A percentile compares a stretch with the other conserved stretches of the same genome.
phyloP scores from a whole-genome alignment of 2,329 filamentous ascomycete genomes.

The Diplodia mutila region DNA sequence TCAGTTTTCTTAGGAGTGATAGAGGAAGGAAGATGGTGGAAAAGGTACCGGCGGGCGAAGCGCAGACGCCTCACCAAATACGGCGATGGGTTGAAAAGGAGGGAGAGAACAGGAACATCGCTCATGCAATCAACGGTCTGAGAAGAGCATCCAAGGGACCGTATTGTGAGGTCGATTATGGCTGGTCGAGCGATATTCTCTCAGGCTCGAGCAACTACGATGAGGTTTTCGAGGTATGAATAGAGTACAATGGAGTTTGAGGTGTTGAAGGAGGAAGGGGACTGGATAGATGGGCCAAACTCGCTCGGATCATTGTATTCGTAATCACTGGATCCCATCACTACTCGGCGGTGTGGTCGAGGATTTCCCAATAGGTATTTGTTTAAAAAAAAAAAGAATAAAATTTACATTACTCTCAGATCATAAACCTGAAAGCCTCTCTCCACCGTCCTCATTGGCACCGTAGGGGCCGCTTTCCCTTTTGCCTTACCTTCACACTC shows the following conservation, averaged over 20 bases:
- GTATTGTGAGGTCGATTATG: slow-evolving; percentile 43
- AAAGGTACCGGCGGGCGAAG: neutral
- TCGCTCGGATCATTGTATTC: neutral
- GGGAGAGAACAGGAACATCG: slow-evolving; percentile 40
- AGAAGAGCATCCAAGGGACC: slow-evolving; percentile 32
- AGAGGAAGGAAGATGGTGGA: slow-evolving; percentile 29
- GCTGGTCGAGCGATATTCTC: slow-evolving; percentile 33
- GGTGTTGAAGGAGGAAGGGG: neutral
- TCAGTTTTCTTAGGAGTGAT: slow-evolving; percentile 43
- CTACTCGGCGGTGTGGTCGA: neutral
- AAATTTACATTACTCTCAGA: neutral
- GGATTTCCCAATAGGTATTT: neutral
- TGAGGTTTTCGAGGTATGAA: neutral
- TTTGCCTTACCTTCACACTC: neutral
- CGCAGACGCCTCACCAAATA: slow-evolving; percentile 32
- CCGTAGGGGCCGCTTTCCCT: neutral
- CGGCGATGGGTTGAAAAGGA: slow-evolving; percentile 46
- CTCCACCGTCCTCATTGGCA: neutral
- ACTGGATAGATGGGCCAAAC: neutral
- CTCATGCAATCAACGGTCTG: slow-evolving; percentile 36
- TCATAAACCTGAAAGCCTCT: neutral
- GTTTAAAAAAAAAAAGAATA: neutral
- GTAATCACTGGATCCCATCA: neutral
- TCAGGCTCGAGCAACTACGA: neutral
- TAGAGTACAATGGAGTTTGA: neutral